Base-by-base conservation (phyloP, 345 rosid genomes). In the Sisymbrium altissimum region DNA sequence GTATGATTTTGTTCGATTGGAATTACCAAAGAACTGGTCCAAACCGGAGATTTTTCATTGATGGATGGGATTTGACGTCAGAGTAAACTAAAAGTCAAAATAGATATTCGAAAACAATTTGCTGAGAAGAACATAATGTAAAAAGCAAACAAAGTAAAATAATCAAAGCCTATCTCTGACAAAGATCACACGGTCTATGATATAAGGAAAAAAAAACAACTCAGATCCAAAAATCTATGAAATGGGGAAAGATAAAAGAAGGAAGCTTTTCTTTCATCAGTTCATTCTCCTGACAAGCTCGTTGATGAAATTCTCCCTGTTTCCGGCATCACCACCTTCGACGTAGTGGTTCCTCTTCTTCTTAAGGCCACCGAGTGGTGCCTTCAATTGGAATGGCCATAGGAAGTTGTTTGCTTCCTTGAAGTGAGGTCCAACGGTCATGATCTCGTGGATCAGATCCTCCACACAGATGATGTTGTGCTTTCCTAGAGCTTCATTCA, bases 241-340 rank as follows among this genome's bases (percentile, higher is more conserved):
- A 65, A 57, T 12, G 8, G 6, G 52, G 15, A 50, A 40, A 60
- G 64, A 75, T 7, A 41, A 41, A 18, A 32, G 33, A 15, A 3
- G 63, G 4, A 60, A 52, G 40, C 29, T 11, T 7, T 23, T 80
- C 23, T 7, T 23, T 80, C 23, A 49, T 79, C 84, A 89, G 53
- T 92, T 89, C 97, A 92, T 92, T 67, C 96, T 88, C 68, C 94
- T 79, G 75, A 18, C 49, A 29, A 78, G 81, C 70, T 78, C 81
- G 85, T 91, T 93, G 80, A 93, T 88, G 78, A 79, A 87, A 17
- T 86, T 79, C 70, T 93, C 97, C 0, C 97, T 76, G 79, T 91
- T 91, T 53, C 97, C 97, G 0, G 96, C 92, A 73, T 91, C 97
- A 19, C 97, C 97, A 7, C 97, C 92, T 78, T 91, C 94, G 5